Percentiles rank a stretch among this genome's conserved stretches.
phyloP scores from a whole-genome alignment of 1,284 basidiomycete genomes.

The Porogramme epimiltina region DNA sequence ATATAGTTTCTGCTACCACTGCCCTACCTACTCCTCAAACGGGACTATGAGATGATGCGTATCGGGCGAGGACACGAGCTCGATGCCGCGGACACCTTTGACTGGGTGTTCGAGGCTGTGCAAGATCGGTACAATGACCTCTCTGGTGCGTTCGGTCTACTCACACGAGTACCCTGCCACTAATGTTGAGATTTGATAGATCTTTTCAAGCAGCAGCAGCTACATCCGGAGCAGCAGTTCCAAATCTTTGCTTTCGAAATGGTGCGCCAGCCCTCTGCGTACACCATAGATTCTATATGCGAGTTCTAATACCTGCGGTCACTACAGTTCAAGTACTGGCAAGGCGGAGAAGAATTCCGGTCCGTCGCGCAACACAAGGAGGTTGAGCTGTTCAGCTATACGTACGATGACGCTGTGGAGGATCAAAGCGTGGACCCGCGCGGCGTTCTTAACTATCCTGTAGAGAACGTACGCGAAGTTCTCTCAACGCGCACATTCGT shows the following conservation, averaged over 20 bases:
- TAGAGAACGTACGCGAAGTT: neutral
- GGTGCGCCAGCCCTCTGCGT: too few relatives aligned
- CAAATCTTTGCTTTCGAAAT: conserved; percentile 27
- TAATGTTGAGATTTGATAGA: conserved; percentile 28
- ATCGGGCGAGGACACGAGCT: conserved; percentile 19
- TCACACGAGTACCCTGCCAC: neutral
- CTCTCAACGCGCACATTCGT: neutral
- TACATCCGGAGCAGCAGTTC: conserved; percentile 28
- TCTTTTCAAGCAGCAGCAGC: conserved; percentile 34
- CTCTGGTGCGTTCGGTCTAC: conserved; percentile 14
- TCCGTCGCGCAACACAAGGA: conserved; percentile 1
- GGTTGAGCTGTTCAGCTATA: neutral
- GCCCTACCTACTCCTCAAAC: conserved; percentile 26
- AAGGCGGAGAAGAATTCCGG: conserved; percentile 5
- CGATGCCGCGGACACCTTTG: conserved; percentile 24
- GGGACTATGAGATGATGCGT: conserved; percentile 27
- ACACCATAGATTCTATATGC: neutral
- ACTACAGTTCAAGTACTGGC: conserved; percentile 12
- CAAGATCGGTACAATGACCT: conserved; percentile 22
- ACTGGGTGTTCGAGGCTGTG: conserved; percentile 23
- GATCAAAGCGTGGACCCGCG: neutral
- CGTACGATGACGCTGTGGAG: neutral
- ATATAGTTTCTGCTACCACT: conserved; percentile 22
- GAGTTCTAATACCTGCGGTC: too few relatives aligned
- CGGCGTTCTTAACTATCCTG: neutral